Evolutionary conservation across 768 basidiomycete species (phyloP).

Genomic region (Tylopilus rubrobrunneus): DNA sequence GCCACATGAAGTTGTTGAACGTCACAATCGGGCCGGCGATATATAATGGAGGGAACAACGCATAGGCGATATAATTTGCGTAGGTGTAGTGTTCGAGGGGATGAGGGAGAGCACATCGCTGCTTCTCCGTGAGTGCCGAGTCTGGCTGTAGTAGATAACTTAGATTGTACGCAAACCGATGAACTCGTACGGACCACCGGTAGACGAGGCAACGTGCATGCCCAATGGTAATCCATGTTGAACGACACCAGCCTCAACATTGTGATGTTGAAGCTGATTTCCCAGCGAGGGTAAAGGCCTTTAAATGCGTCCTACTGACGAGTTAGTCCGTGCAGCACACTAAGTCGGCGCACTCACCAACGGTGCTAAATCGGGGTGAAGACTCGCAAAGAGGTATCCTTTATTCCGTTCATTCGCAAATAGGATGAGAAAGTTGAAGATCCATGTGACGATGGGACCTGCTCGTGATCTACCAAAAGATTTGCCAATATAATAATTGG

Average conservation of each 20-base stretch:
- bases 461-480: constrained; percentile 38
- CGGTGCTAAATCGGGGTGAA: constrained; percentile 51
- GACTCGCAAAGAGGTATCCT: constrained; percentile 64
- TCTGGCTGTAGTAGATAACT: constrained; percentile 22
- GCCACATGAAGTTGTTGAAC: constrained; percentile 94
- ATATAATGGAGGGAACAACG: constrained; percentile 91
- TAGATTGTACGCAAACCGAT: neutral
- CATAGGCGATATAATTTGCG: constrained; percentile 74
- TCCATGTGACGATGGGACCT: constrained; percentile 63
- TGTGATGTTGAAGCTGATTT: constrained; percentile 92
- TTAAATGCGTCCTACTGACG: constrained; percentile 52
- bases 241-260: constrained; percentile 93
- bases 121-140: constrained; percentile 47
- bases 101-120: constrained; percentile 56
- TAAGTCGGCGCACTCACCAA: constrained; percentile 48
- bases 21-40: constrained; percentile 96
- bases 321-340: constrained; percentile 3
- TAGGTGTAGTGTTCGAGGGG: constrained; percentile 58
- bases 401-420: constrained; percentile 72
- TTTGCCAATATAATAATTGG: constrained; percentile 67
- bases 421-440: constrained; percentile 69
- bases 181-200: constrained; percentile 38
- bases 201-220: constrained; percentile 40
- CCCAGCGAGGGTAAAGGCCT: constrained; percentile 90
- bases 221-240: constrained; percentile 92